Evolutionary conservation across 2,329 filamentous ascomycete species (phyloP), one percentile per base, ranked within the genome.

Genomic region (Fusarium verticillioides): DNA sequence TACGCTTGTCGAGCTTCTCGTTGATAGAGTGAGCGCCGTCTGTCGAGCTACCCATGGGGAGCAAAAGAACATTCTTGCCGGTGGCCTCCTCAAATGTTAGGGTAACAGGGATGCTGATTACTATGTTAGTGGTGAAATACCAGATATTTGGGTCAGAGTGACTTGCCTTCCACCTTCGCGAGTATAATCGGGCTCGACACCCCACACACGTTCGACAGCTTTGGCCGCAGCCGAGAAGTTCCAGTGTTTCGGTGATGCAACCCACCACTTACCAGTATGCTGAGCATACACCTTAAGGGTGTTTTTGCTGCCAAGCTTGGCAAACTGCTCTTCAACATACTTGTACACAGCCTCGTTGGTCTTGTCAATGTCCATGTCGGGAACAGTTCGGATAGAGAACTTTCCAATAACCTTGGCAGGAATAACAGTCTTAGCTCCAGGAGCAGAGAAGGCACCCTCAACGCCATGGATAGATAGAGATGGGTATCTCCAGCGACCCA

Each of bases 191-290:
- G 96, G 96, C 86, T 95, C 89, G 61, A 97, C 93, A 60, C 94
- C 94, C 90, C 95, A 99, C 42, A 99, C 96, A 74, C 94, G 91
- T 87, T 98, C 93, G 39, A 96, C 95, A n/a, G 96, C 96, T 89
- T 97, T 98, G 80, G 92, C 91, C 19, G 96, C 96, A 32, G 96
- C 96, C 36, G 91, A 90, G 85, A 98, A 99, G 88, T 99, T 99
- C 95, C 96, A 98, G 88, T 99, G 96, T 85, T 97, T 96, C 36
- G 96, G 96, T 80, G 93, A 95, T 52, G 97, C 95, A 53, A 97
- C 95, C 96, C 96, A 99, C 96, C 96, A 99, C 85, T 98, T 98
- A 77, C 96, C 96, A 67, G 91, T 92, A 86, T 99, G 96, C 84
- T 96, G 92, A 66, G 95, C 88, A 80, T 88, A 91, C 60, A 95